Base-by-base conservation (phyloP, 2,329 filamentous ascomycete species). In the Eutypella sp. region DNA sequence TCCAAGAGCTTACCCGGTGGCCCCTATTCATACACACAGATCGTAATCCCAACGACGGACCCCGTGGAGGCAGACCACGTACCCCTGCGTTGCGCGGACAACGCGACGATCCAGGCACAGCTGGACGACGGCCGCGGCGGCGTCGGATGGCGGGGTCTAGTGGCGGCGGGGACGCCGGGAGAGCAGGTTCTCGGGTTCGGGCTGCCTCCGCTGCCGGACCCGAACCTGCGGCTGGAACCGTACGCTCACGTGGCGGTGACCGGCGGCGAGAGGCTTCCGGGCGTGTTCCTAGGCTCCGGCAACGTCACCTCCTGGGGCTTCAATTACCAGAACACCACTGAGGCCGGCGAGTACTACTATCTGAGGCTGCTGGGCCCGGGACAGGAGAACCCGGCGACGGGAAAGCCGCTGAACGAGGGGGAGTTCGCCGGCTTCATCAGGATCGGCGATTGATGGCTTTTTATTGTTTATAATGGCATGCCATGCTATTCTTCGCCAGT, bases 291-390 rank as follows among this genome's bases (percentile, higher is more conserved):
- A 20, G 52, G 54, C 2, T 44, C 53, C 15, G 48, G 49, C 20
- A 53, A 55, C 41, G 40, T 52, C 18, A 56, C 52, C 18, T 50
- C 45, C 6, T 57, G 50, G 52, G 54, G 54, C 1, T 56, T 57
- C 44, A 55, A 55, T 45, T 55, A 55, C 44, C 51, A 56, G 36
- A 57, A 54, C 24, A 49, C 40, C 38, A 52, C 53, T 20, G 48
- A 52, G 42, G 48, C 49, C 15, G 50, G 51, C 22, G 48, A 56
- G 46, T 57, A 57, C 44, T 54, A 56, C 44, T 56, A 40, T 37
- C 18, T 49, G 31, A 45, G 52, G 34, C 38, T 57, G 31, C 40
- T 57, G 9, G 51, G 49, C 1, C 51, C 51, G 3, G 51, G 53
- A n/a, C 56, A 51, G 34, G 44, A 53, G 20, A 54, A 54, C 31